Evolutionary conservation across 805 yeast species (phyloP), one percentile per base, ranked within the genome.

Genomic region (Schwanniomyces occidentalis): DNA sequence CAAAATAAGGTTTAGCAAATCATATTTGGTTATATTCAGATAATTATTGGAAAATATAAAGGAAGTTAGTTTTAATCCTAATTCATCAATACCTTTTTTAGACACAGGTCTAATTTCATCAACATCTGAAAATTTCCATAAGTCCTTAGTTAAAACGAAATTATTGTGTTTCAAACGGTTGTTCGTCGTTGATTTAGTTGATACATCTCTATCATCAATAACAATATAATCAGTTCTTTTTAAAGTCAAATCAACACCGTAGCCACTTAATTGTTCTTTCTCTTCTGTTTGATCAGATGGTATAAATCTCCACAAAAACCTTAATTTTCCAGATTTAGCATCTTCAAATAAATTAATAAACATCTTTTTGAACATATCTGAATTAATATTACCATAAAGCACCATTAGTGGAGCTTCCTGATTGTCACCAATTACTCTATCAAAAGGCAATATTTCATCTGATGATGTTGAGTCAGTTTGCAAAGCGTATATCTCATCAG

Each of bases 401-500:
- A 80, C 54, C 12, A 83, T 65, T 25, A 79, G 37, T 0, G 93
- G 91, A 1, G 68, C 58, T 0, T 51, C 39, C 1, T 32, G 30
- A 15, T 74, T 71, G 2, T 59, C 51, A 0, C 95, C 95, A 30
- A 86, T 67, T 0, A 83, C 63, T 37, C 88, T 68, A 49, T 91
- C 97, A 41, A 75, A 73, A 0, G 77, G 66, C 3, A 61, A 28
- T 1, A 57, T 50, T 4, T 42, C 44, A 2, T 38, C 44, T 14
- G 44, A 9, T 2, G 49, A 34, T 5, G 53, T 47, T n/a, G 63
- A 61, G 16, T 65, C 65, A 0, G 87, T 75, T 54, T 83, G 82
- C 37, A 93, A 66, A 3, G 96, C 95, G 56, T 77, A 93, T 1
- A 88, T 73, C 38, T 84, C 95, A 36, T 78, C 85, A 3, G 81